Evolutionary conservation across 495 filamentous ascomycete genomes (phyloP).

Genomic region (Penicillium verhagenii): DNA sequence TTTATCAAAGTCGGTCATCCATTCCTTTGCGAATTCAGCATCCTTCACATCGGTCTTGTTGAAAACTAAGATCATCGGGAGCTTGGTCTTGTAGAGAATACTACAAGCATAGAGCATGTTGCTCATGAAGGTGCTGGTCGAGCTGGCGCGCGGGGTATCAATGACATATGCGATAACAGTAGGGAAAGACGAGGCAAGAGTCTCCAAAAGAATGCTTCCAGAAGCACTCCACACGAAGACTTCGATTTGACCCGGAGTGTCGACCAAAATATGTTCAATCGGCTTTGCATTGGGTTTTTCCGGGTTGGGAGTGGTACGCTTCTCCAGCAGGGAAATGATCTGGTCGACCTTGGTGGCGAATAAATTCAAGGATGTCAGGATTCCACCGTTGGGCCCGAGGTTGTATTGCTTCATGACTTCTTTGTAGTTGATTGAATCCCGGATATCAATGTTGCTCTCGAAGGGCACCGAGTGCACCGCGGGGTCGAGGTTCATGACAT

Average conservation of each 20-base stretch:
- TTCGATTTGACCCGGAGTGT: constrained; percentile 97
- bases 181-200: constrained; percentile 87
- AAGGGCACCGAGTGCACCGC: constrained; percentile 96
- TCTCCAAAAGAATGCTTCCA: constrained; percentile 89
- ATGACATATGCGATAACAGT: constrained; percentile 97
- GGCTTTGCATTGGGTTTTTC: constrained; percentile 58
- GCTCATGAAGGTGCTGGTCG: constrained; percentile 96
- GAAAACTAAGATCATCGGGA: constrained; percentile 98
- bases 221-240: constrained; percentile 97
- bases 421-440: constrained; percentile 98
- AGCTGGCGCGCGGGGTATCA: constrained; percentile 89
- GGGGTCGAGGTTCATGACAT: constrained; percentile 96
- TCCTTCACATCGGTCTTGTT: constrained; percentile 97
- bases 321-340: constrained; percentile 83
- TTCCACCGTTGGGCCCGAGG: constrained; percentile 96
- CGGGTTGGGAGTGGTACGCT: constrained; percentile 68
- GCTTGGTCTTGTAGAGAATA: constrained; percentile 96
- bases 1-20: constrained; percentile 98
- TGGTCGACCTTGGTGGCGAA: constrained; percentile 98
- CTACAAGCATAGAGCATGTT: constrained; percentile 99
- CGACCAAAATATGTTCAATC: constrained; percentile 83
- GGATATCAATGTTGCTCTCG: constrained; percentile 97
- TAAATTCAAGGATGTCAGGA: constrained; percentile 91
- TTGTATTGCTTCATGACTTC: constrained; percentile 99
- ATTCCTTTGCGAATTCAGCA: constrained; percentile 90